Conservation (phyloP, 2,329 filamentous ascomycete species). For the Fusarium sterilihyphosum region DNA sequence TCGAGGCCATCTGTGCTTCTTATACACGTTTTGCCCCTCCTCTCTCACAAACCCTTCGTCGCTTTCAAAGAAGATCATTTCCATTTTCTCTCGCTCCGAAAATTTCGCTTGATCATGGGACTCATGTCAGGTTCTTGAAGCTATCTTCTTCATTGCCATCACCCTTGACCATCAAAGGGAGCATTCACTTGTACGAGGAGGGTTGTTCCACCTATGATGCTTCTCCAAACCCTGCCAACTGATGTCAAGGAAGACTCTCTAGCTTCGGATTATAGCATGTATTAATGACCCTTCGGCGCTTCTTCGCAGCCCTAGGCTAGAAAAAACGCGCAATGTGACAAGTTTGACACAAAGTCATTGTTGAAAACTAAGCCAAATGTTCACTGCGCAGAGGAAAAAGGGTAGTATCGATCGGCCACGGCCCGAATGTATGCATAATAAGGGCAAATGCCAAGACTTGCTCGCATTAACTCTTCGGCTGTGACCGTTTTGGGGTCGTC, state of each 20-base stretch:
- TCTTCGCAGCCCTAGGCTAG: background rate
- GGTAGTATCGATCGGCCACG: background rate
- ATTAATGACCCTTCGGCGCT: background rate
- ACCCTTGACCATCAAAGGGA: background rate
- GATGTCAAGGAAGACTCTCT: background rate
- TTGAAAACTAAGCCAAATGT: background rate
- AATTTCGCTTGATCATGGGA: background rate
- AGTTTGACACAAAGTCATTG: background rate
- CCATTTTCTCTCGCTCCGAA: background rate
- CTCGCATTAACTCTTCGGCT: background rate
- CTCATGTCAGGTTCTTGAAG: accelerated
- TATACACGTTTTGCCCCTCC: background rate
- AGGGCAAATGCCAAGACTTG: background rate
- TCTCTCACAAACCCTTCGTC: accelerated
- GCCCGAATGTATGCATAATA: constrained; percentile 2
- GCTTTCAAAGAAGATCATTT: accelerated
- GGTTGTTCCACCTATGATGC: background rate
- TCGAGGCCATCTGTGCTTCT: background rate
- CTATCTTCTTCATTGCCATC: too few relatives aligned
- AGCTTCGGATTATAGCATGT: accelerated
- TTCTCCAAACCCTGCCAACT: background rate
- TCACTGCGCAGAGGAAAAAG: accelerated
- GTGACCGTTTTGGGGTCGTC: background rate
- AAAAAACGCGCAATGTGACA: background rate
- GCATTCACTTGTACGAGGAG: background rate